These are phyloP conservation scores for Eleusine coracana DNA, from an alignment of 176 grass and related monocot genomes.

Conservation along the genomic window DNA sequence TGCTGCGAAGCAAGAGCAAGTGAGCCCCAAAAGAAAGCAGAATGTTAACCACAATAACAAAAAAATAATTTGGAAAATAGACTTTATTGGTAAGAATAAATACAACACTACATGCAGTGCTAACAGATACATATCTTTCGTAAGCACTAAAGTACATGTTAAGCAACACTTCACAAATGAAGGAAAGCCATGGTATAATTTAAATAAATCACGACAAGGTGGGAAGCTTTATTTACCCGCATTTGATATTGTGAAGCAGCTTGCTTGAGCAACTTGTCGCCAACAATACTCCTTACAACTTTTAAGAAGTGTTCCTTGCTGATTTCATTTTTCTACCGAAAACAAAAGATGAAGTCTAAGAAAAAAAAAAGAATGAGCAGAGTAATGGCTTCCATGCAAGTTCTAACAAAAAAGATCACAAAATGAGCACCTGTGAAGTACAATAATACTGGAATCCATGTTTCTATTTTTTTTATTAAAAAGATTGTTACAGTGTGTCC, in stretches of 20 bases:
- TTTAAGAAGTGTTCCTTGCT: conserved; percentile 93
- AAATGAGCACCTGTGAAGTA: neutral
- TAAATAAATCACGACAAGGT: conserved; percentile 21
- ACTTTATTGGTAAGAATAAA: conserved; percentile 28
- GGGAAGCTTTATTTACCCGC: conserved; percentile 61
- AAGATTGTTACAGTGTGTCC: neutral
- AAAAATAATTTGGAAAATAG: neutral
- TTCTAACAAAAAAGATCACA: neutral
- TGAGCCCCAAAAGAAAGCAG: conserved; percentile 40
- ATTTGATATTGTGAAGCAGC: conserved; percentile 82
- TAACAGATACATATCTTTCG: conserved; percentile 25
- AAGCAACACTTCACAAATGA: conserved; percentile 23
- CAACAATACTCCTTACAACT: conserved; percentile 90
- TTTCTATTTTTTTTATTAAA: conserved; percentile 9
- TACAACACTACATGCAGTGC: conserved; percentile 10
- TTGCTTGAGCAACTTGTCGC: conserved; percentile 96
- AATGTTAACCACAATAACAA: neutral
- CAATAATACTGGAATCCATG: conserved; percentile 4
- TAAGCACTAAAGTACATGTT: conserved; percentile 16
- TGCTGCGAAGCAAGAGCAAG: conserved; percentile 46
- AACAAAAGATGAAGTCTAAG: conserved; percentile 34
- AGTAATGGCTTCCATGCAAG: neutral
- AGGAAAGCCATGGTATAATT: conserved; percentile 11
- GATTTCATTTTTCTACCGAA: conserved; percentile 88
- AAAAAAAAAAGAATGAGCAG: conserved; percentile 17